Evolutionary conservation across 2,329 filamentous ascomycete genomes (phyloP), one percentile per base, ranked within the genome.

Genomic region (Diaporthe eres): DNA sequence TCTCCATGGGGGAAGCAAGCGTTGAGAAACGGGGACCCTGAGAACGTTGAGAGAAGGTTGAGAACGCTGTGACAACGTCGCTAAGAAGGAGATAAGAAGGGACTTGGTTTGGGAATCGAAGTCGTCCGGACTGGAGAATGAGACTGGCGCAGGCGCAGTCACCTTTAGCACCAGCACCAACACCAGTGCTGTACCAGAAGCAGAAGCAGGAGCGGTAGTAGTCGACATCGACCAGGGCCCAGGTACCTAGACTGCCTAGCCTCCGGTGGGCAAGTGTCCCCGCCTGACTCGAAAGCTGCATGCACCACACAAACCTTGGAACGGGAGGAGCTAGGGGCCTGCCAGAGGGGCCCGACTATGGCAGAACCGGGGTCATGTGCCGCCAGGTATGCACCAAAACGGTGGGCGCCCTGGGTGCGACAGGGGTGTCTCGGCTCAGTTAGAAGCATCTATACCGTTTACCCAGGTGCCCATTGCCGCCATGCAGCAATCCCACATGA

Each of bases 31-130:
- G 13, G 34, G 47, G 65, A 53, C 31, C 47, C 47, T 53, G 65
- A 70, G 65, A 70, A 70, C 65, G 65, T 70, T 70, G 65, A n/a
- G 65, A n/a, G 65, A 22, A 70, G 28, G 65, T 70, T 31, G 65
- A 55, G 49, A 34, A 28, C 34, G 49, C 49, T 55, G 65, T 55
- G 65, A 28, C 22, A 55, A 42, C 19, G 49, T 28, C 55, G 65
- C 65, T 70, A 42, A 70, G 34, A n/a, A 42, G n/a, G 15, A 42
- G 63, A 13, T 15, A 42, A 22, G 65, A 42, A 55, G n/a, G 65
- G 65, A 55, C 49, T 42, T 55, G 65, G 47, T 28, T 25, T 70
- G 49, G 49, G 65, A 55, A 70, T 70, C 65, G 47, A 68, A 53
- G 49, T 70, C 65, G 65, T 70, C 65, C 25, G 51, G 65, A 70